Percentiles rank a stretch among this genome's conserved stretches.
These are phyloP conservation scores for Thinopyrum elongatum DNA, from an alignment of 176 grass and related monocot genomes.

Conservation along the genomic window DNA sequence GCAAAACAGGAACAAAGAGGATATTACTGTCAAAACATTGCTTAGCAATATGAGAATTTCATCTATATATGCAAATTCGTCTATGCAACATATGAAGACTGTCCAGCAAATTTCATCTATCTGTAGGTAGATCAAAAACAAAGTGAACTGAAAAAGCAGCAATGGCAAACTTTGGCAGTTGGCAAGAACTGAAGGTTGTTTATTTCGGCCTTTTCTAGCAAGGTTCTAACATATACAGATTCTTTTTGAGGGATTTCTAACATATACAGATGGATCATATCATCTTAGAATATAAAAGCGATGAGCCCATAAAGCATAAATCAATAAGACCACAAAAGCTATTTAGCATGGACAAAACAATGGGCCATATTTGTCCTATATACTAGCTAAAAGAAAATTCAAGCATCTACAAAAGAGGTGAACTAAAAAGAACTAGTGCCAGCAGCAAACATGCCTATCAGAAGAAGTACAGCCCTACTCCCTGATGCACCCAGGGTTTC, in stretches of 20 bases:
- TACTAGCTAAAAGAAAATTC: background rate
- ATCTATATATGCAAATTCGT: background rate
- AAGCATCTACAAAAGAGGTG: background rate
- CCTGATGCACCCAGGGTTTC: background rate
- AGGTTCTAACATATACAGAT: background rate
- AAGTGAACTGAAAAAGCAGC: background rate
- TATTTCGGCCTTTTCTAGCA: background rate
- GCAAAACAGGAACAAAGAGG: background rate
- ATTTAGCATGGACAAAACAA: background rate
- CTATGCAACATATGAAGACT: background rate
- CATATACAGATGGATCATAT: too few relatives aligned
- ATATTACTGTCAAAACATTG: background rate
- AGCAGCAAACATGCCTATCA: background rate
- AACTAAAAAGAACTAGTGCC: background rate
- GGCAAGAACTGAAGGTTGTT: background rate
- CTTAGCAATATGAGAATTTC: background rate
- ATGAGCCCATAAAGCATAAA: background rate
- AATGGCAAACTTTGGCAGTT: background rate
- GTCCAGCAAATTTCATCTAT: background rate
- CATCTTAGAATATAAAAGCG: too few relatives aligned
- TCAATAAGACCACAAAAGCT: background rate
- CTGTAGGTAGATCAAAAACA: background rate
- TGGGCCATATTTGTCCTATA: background rate
- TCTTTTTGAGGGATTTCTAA: too few relatives aligned
- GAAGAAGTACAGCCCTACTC: background rate